Evolutionary conservation across 225 moss, liverwort and hornwort species (phyloP).

Genomic region (Sphagnum contortum): DNA sequence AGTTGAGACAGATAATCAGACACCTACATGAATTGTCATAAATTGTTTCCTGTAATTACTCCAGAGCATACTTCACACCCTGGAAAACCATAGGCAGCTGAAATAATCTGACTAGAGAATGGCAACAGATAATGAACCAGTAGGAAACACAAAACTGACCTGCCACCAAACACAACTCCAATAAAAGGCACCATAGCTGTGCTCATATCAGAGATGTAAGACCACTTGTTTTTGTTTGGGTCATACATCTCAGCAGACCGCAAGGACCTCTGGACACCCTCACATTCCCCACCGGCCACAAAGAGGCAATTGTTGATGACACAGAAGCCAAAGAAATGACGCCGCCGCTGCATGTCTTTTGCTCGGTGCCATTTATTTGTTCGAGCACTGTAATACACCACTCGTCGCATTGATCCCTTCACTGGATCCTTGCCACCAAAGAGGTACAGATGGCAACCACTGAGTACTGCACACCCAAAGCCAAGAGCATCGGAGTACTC

Average conservation of each 20-base stretch:
- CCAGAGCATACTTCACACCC: too few species aligned
- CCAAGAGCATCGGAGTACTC: slow-evolving; percentile 96
- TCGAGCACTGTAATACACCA: slow-evolving; percentile 95
- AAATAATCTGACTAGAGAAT: too few species aligned
- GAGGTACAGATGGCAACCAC: slow-evolving; percentile 91
- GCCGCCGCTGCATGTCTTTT: slow-evolving; percentile 82
- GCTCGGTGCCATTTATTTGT: slow-evolving; percentile 99
- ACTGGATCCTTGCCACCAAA: slow-evolving; percentile 94
- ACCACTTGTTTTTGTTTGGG: slow-evolving; percentile 97
- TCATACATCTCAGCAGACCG: slow-evolving; percentile 93
- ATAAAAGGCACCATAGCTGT: slow-evolving; percentile 99
- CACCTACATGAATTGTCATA: too few species aligned
- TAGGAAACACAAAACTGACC: slow-evolving; percentile 19
- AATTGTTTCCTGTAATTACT: too few species aligned
- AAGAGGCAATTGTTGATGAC: slow-evolving; percentile 97
- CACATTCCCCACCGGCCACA: slow-evolving; percentile 98
- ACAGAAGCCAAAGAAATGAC: slow-evolving; percentile 95
- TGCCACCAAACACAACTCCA: slow-evolving; percentile 93
- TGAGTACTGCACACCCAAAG: slow-evolving; percentile 95
- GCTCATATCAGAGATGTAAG: slow-evolving; percentile 91
- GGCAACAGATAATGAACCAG: too few species aligned
- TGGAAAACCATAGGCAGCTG: too few species aligned
- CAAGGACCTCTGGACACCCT: slow-evolving; percentile 83
- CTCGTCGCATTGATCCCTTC: slow-evolving; percentile 95
- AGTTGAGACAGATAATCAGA: too few species aligned